phyloP scores from a whole-genome alignment of 768 basidiomycete genomes.

The Pulveroboletus sp. region DNA sequence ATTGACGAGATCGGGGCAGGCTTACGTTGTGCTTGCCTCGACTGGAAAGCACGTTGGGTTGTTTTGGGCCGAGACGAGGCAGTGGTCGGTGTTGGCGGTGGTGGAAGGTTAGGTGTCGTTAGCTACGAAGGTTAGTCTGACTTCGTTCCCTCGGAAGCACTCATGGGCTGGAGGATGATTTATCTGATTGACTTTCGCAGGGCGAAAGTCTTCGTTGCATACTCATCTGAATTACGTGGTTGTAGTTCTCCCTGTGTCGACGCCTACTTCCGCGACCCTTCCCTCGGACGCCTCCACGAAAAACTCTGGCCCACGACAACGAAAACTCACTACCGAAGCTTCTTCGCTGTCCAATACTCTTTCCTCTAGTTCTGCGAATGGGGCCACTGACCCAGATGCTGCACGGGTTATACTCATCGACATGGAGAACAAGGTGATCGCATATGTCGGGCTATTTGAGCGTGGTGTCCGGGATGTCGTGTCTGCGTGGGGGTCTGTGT shows the following conservation, averaged over 20 bases:
- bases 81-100: constrained; percentile 77
- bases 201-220: constrained; percentile 65
- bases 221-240: constrained; percentile 81
- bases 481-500: constrained; percentile 77
- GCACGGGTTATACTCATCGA: constrained; percentile 85
- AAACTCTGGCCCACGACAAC: constrained; percentile 14
- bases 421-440: constrained; percentile 85
- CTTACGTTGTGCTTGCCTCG: constrained; percentile 80
- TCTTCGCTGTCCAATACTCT: constrained; percentile 8
- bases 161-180: background rate
- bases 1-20: constrained; percentile 86
- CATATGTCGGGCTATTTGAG: constrained; percentile 75
- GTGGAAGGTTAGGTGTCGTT: constrained; percentile 78
- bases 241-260: constrained; percentile 82
- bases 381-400: constrained; percentile 48
- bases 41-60: constrained; percentile 67
- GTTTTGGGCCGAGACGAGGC: constrained; percentile 90
- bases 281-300: constrained; percentile 59
- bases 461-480: constrained; percentile 82
- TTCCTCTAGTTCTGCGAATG: constrained; percentile 35
- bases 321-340: constrained; percentile 18
- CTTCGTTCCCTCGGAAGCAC: no score
- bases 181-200: constrained; percentile 7
- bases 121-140: constrained; percentile 80
- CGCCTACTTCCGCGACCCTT: constrained; percentile 48